phyloP scores from a whole-genome alignment of 805 yeast species.

The Candida ovalis region DNA sequence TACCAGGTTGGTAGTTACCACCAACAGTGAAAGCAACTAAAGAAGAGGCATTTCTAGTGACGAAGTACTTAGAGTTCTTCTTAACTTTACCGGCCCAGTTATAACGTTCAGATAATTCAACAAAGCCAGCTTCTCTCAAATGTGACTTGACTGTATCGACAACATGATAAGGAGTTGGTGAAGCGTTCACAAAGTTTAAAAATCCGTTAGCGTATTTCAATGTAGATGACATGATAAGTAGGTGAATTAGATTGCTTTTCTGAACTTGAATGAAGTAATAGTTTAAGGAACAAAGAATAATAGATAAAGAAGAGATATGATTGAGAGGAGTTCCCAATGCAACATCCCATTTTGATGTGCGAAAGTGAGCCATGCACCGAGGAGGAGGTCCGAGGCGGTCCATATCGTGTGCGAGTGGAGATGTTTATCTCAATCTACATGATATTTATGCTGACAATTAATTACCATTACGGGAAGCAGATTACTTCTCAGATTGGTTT shows the following conservation, averaged over 20 bases:
- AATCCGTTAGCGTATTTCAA: conserved; percentile 54
- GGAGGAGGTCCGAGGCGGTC: too few species aligned
- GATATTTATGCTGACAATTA: too few species aligned
- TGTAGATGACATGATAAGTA: conserved; percentile 1
- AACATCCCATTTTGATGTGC: too few species aligned
- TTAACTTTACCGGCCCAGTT: conserved; percentile 59
- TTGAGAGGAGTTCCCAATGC: neutral
- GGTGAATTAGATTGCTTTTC: too few species aligned
- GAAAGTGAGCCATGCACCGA: too few species aligned
- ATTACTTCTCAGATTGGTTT: too few species aligned
- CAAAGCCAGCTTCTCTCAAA: conserved; percentile 61
- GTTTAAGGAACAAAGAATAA: neutral
- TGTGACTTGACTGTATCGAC: conserved; percentile 61
- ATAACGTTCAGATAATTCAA: conserved; percentile 66
- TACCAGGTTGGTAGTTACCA: conserved; percentile 64
- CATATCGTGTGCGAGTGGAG: too few species aligned
- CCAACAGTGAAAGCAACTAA: conserved; percentile 86
- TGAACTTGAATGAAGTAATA: neutral
- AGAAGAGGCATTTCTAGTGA: conserved; percentile 87
- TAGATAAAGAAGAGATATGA: neutral
- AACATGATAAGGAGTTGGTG: conserved; percentile 95
- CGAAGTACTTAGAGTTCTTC: conserved; percentile 67
- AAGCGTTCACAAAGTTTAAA: conserved; percentile 69
- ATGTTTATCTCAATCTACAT: too few species aligned
- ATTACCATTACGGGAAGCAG: too few species aligned